Percentiles rank a stretch among this genome's conserved stretches.
phyloP scores from a whole-genome alignment of 257 asterid species.

The Solanum phureja region DNA sequence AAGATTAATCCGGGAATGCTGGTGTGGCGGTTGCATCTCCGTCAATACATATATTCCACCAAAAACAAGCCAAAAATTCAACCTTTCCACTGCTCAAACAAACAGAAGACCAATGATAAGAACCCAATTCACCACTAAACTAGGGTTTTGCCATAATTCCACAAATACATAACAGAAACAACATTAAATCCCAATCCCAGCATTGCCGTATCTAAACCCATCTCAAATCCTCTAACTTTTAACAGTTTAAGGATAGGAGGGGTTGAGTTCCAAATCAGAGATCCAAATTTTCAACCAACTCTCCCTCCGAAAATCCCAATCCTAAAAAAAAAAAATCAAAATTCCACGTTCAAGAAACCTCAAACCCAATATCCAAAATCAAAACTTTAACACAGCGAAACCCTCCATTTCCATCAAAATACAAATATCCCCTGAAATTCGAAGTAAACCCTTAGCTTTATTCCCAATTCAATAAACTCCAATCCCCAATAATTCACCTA shows the following conservation, averaged over 20 bases:
- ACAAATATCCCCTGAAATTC: slow-evolving; percentile 24
- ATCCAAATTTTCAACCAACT: slow-evolving; percentile 44
- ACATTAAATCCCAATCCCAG: slow-evolving; percentile 27
- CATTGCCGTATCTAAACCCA: slow-evolving; percentile 32
- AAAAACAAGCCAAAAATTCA: slow-evolving; percentile 18
- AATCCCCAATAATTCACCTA: slow-evolving; percentile 16
- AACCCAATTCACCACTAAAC: slow-evolving; percentile 28
- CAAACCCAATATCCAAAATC: slow-evolving; percentile 6
- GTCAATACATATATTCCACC: slow-evolving; percentile 44
- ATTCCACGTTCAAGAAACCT: slow-evolving; percentile 15
- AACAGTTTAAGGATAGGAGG: slow-evolving; percentile 16
- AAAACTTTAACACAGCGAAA: slow-evolving; percentile 4
- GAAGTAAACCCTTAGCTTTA: slow-evolving; percentile 19
- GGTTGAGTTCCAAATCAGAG: slow-evolving; percentile 34
- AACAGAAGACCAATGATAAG: background rate
- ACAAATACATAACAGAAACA: slow-evolving; percentile 32
- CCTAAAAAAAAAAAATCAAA: slow-evolving; percentile 10
- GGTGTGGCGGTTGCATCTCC: slow-evolving; percentile 77
- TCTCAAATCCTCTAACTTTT: slow-evolving; percentile 26
- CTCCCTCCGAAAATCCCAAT: slow-evolving; percentile 65
- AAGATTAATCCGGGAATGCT: slow-evolving; percentile 67
- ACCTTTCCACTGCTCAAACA: slow-evolving; percentile 12
- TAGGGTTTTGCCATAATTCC: slow-evolving; percentile 41
- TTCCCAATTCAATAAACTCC: slow-evolving; percentile 10
- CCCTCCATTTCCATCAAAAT: slow-evolving; percentile 22